Evolutionary conservation across 2,329 filamentous ascomycete genomes (phyloP), one percentile per base, ranked within the genome.

Genomic region (Geosmithia flava): DNA sequence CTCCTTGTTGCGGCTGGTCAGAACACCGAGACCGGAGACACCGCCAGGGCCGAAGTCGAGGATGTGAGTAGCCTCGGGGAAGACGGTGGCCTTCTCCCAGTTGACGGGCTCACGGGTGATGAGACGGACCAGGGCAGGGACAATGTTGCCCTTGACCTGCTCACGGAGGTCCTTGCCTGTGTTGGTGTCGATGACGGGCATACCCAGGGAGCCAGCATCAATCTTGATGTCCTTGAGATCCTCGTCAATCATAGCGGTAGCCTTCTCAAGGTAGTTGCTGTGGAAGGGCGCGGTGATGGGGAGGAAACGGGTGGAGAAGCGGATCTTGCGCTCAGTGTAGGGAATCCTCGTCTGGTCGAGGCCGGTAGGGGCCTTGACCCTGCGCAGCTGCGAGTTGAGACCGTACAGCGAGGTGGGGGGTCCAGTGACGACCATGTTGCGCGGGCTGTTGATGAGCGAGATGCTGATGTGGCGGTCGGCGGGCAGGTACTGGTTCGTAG

Each of bases 1-100:
- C 65, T 98, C 94, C 74, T 98, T 98, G 77, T 97, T 98, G 58
- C 93, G 87, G 75, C 95, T 97, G 50, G 93, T 98, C 53, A 98
- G 74, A 44, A 95, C 87, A 60, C 93, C 94, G 20, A 98, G 82
- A 54, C 94, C 94, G 20, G 93, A 98, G 54, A 97, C 93, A 53
- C 93, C 94, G 59, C 93, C 93, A 20, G 93, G 93, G 44, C 94
- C 93, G 58, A 98, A 97, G 69, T 98, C 93, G 47, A 98, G 72
- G 49, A 98, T 87, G 63, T 98, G 93, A 3, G 91, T 96, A 19
- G 93, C 93, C 20, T 81, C 76, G 3, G 87, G 83, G 72, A 98
- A 97, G 48, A 86, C 78, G 1, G 93, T 98, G 1, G 93, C 90
- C 63, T 84, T 84, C 69, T 97, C 93, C 93, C 93, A 98, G 66